Conservation (phyloP, 495 filamentous ascomycete genomes). For the Zalerion maritima region DNA sequence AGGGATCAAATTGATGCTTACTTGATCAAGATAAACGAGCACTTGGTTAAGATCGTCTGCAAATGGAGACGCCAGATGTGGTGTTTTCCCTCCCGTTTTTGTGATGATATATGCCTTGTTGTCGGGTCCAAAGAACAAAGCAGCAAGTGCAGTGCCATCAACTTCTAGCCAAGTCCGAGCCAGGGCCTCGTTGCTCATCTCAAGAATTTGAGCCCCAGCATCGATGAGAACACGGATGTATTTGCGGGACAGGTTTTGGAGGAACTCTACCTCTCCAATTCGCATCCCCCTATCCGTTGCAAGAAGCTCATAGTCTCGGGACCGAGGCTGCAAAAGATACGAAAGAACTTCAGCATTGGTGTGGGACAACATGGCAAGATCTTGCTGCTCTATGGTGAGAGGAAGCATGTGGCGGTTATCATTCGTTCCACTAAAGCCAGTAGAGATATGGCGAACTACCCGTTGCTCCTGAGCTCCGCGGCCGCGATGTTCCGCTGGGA, state of each 20-base stretch:
- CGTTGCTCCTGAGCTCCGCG: constrained; percentile 4
- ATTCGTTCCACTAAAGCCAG: constrained; percentile 43
- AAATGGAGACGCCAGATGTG: constrained; percentile 27
- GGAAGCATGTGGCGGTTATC: constrained; percentile 34
- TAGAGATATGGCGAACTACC: constrained; percentile 15
- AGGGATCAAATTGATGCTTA: neutral
- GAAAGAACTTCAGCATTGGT: constrained; percentile 41
- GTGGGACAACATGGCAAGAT: constrained; percentile 29
- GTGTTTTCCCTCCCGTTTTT: constrained; percentile 13
- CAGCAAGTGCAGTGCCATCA: constrained; percentile 18
- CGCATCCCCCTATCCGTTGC: constrained; percentile 12
- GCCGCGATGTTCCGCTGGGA: constrained; percentile 1
- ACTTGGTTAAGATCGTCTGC: constrained; percentile 25
- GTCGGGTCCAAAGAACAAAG: constrained; percentile 22
- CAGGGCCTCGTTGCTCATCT: constrained; percentile 28
- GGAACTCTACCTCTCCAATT: constrained; percentile 21
- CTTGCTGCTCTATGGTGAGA: constrained; percentile 34
- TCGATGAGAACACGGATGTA: constrained; percentile 34
- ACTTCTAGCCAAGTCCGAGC: constrained; percentile 32
- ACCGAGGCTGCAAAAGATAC: constrained; percentile 31
- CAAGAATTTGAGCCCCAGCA: constrained; percentile 35
- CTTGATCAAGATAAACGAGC: constrained; percentile 31
- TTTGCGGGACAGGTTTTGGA: constrained; percentile 14
- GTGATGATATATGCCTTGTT: constrained; percentile 27
- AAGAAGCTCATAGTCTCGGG: constrained; percentile 24